Evolutionary conservation across 2,329 filamentous ascomycete genomes (phyloP), one percentile per base, ranked within the genome.

Genomic region (Talaromyces piceae): DNA sequence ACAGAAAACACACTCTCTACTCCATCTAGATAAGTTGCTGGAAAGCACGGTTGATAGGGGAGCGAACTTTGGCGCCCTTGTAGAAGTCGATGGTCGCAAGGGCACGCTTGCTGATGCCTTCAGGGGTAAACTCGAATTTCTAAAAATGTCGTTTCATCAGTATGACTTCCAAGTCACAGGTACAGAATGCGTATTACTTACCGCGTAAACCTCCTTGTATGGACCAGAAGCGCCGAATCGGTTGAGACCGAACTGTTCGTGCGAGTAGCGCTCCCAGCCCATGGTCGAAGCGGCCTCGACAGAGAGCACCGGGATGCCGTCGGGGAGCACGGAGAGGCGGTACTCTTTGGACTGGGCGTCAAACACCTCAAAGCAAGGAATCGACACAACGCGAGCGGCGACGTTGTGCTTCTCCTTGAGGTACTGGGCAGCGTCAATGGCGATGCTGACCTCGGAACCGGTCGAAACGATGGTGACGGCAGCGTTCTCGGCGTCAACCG

Each of bases 231-330:
- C 91, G 83, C 93, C 93, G 74, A 98, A 98, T 71, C 93, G 84
- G 86, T 98, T 98, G 61, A 98, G 84, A 71, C 93, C 93, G 67
- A 98, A 98, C 79, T 98, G 93, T 83, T 98, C 93, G 77, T 98
- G 91, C 54, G 90, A 88, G 78, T 97, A 98, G 74, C 91, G 87
- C 82, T 97, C 91, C 93, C 93, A 98, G 63, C 93, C 93, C 75
- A 96, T 84, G 61, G 93, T 98, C 73, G 82, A 87, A 88, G 95
- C 94, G 71, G 90, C 91, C 80, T 98, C 93, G 61, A 98, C 87
- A 51, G 88, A 94, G 73, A 98, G 73, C 56, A 90, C 83, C 60
- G 93, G 91, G 69, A 96, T 91, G 61, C 91, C 91, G 70, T 96
- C 90, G 64, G 91, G 93, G 57, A 98, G 83, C 60, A 95, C 87